These are phyloP conservation scores for Cyberlindnera mrakii DNA, from an alignment of 805 yeast species.

Conservation along the genomic window DNA sequence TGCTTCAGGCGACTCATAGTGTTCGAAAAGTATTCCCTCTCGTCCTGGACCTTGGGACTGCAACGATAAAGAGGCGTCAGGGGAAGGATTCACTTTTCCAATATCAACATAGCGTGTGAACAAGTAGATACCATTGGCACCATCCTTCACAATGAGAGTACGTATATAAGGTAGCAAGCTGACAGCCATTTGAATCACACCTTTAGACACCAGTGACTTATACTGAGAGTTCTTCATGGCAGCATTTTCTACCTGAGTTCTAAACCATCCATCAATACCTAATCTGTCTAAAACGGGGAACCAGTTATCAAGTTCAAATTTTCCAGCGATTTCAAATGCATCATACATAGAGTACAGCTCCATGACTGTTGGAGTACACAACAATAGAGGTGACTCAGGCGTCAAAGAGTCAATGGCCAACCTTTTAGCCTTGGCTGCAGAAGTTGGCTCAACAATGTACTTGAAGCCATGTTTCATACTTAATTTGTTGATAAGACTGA, in stretches of 20 bases:
- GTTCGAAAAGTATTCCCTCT: slow-evolving; percentile 51
- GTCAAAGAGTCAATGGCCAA: slow-evolving; percentile 6
- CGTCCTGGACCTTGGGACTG: slow-evolving; percentile 4
- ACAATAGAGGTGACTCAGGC: slow-evolving; percentile 7
- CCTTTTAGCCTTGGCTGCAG: slow-evolving; percentile 51
- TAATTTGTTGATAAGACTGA: slow-evolving; percentile 29
- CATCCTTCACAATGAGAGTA: slow-evolving; percentile 59
- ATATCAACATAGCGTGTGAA: slow-evolving; percentile 28
- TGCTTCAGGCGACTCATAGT: slow-evolving; percentile 39
- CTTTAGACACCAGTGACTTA: slow-evolving; percentile 30
- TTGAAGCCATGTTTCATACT: slow-evolving; percentile 23
- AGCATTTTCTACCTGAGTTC: slow-evolving; percentile 37
- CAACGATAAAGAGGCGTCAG: slow-evolving; percentile 11
- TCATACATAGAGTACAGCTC: slow-evolving; percentile 55
- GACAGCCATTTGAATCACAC: slow-evolving; percentile 59
- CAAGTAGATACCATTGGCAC: slow-evolving; percentile 52
- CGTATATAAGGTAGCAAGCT: slow-evolving; percentile 73
- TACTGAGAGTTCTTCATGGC: slow-evolving; percentile 20
- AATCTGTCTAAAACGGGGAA: slow-evolving; percentile 64
- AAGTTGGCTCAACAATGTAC: slow-evolving; percentile 72
- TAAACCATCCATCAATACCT: slow-evolving; percentile 39
- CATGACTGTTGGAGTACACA: slow-evolving; percentile 56
- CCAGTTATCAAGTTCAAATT: slow-evolving; percentile 58
- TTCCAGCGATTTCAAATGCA: slow-evolving; percentile 36
- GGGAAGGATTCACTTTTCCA: neutral